Base-by-base conservation (phyloP, 768 basidiomycete genomes). In the Cantharellus cinnabarinus region DNA sequence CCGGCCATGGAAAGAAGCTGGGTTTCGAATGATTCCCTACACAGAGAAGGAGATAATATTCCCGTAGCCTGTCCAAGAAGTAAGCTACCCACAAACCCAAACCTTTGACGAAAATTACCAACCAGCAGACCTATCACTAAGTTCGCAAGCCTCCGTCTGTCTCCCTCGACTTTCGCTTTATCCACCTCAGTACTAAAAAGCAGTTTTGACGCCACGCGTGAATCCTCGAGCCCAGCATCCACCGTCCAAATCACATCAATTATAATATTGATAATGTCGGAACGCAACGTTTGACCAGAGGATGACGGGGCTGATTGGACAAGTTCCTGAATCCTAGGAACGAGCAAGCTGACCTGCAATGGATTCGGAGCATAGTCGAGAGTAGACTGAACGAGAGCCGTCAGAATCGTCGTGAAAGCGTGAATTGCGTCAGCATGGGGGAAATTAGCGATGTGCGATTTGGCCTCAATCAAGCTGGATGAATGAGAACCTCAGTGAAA, bases 161-260 rank as follows among this genome's bases (percentile, higher is more conserved):
- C 85, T 53, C 69, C 72, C 64, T 83, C 66, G 51, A 77, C 64
- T 50, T 72, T 64, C 38, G 66, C 61, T 67, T 39, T 50, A 7
- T 48, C 52, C 14, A 37, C 10, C 14, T 10, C 7, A 37, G 35
- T 54, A 54, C 7, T 37, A 37, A 37, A 10, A 37, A 10, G 10
- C 52, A 37, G 5, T n/a, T 77, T 79, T 51, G 75, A 74, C 63
- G 86, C 83, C 10, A 69, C 67, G 41, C 82, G 63, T 38, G 80
- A 68, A 65, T 88, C 86, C 60, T 90, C 88, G 60, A 89, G 68
- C 63, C 83, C 79, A 42, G 78, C 74, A 69, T 90, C 89, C 51
- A 85, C 68, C 20, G 85, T 77, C 89, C 89, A 91, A 51, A 88
- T 74, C 65, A 85, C 74, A 67, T 91, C 89, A 29, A 91, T 76